A percentile compares a stretch with the other conserved stretches of the same genome.
These are phyloP conservation scores for Tylopilus balloui DNA, from an alignment of 768 basidiomycete species.

Conservation along the genomic window DNA sequence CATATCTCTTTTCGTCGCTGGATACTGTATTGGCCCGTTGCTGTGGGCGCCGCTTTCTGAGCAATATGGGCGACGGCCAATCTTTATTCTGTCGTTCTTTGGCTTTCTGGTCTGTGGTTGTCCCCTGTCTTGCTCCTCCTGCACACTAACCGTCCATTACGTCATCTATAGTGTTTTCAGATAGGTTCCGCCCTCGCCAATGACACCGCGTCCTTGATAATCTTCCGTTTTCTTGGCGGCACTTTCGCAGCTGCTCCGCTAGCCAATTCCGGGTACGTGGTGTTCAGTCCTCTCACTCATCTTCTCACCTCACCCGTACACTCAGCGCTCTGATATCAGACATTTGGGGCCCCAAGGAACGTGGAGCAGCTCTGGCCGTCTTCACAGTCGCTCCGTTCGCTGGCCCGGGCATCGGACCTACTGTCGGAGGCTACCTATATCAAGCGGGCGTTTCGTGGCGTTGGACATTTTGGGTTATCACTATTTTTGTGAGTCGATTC, in stretches of 20 bases:
- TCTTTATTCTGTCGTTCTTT: slow-evolving; percentile 54
- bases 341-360: slow-evolving; percentile 56
- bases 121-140: not conserved
- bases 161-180: slow-evolving; percentile 47
- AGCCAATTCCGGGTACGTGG: slow-evolving; percentile 58
- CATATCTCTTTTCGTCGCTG: slow-evolving; percentile 61
- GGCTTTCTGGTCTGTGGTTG: slow-evolving; percentile 44
- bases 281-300: not conserved
- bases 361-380: slow-evolving; percentile 62
- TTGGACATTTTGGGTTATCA: slow-evolving; percentile 63
- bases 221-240: slow-evolving; percentile 70
- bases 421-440: slow-evolving; percentile 45
- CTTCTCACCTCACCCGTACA: not conserved
- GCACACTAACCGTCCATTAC: not conserved
- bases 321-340: slow-evolving; percentile 50
- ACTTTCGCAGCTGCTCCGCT: slow-evolving; percentile 65
- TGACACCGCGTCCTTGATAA: slow-evolving; percentile 59
- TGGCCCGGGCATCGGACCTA: slow-evolving; percentile 58
- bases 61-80: slow-evolving; percentile 53
- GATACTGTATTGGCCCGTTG: slow-evolving; percentile 62
- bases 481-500: slow-evolving; percentile 46
- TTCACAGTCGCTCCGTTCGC: slow-evolving; percentile 66
- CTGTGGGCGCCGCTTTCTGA: slow-evolving; percentile 56
- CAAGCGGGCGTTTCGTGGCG: slow-evolving; percentile 48
- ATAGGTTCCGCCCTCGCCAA: slow-evolving; percentile 56